phyloP scores from a whole-genome alignment of 1,284 basidiomycete genomes.

The Malassezia slooffiae region DNA sequence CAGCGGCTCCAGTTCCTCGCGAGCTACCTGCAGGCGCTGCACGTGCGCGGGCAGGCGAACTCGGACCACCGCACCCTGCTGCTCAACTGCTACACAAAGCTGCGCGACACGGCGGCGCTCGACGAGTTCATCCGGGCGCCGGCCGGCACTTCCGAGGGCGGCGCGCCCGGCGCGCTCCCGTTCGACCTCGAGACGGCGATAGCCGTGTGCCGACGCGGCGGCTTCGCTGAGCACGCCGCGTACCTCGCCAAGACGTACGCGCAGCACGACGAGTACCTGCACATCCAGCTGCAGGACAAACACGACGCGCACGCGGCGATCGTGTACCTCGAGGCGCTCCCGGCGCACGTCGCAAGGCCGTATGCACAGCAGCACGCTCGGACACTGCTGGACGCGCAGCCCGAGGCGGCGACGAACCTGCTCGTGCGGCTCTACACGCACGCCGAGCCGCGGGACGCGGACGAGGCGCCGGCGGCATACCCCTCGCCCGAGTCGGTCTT shows the following conservation, averaged over 20 bases:
- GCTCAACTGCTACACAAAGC: constrained; percentile 75
- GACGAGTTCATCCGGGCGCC: constrained; percentile 66
- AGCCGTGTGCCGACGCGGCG: constrained; percentile 85
- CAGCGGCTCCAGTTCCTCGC: constrained; percentile 90
- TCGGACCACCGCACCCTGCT: constrained; percentile 86
- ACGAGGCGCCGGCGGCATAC: constrained; percentile 34
- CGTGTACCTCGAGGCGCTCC: constrained; percentile 65
- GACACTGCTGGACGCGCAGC: constrained; percentile 62
- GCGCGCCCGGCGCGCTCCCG: constrained; percentile 56
- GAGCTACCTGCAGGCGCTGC: constrained; percentile 88
- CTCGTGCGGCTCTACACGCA: constrained; percentile 53
- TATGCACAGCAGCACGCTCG: constrained; percentile 46
- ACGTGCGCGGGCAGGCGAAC: constrained; percentile 76
- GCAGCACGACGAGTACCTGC: constrained; percentile 79
- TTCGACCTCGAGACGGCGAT: constrained; percentile 97
- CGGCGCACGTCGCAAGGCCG: constrained; percentile 54
- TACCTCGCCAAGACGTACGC: constrained; percentile 87
- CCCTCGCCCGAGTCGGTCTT: constrained; percentile 81
- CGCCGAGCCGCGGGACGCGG: neutral
- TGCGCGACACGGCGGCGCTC: constrained; percentile 75
- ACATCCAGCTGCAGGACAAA: constrained; percentile 88
- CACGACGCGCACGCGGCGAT: constrained; percentile 72
- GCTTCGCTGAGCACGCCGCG: constrained; percentile 86
- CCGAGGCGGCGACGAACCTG: constrained; percentile 75
- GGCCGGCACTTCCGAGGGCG: constrained; percentile 8